These are phyloP conservation scores for Backusella westeae DNA, from an alignment of 192 early-diverging fungal genomes.

Conservation along the genomic window DNA sequence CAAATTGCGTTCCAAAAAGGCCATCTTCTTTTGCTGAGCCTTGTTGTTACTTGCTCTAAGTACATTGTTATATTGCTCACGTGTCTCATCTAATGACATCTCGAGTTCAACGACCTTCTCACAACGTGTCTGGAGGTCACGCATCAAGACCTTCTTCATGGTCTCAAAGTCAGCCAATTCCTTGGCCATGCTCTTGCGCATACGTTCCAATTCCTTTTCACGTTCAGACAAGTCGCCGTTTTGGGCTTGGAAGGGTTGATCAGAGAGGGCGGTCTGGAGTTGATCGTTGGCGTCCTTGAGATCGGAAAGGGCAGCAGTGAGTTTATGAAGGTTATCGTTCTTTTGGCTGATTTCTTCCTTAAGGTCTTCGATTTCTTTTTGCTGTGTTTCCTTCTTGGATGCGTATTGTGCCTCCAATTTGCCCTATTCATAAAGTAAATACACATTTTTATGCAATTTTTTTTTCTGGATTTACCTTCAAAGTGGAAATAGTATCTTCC, in stretches of 20 bases:
- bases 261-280: slow-evolving; percentile 39
- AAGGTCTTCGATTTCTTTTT: slow-evolving; percentile 76
- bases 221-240: slow-evolving; percentile 40
- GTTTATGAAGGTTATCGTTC: slow-evolving; percentile 68
- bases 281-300: slow-evolving; percentile 64
- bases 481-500: slow-evolving; percentile 79
- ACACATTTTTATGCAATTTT: background rate
- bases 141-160: slow-evolving; percentile 99
- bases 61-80: slow-evolving; percentile 91
- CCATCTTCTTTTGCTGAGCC: slow-evolving; percentile 93
- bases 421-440: slow-evolving; percentile 24
- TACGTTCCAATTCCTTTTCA: slow-evolving; percentile 77
- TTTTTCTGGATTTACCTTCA: slow-evolving; percentile 50
- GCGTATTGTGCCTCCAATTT: slow-evolving; percentile 88
- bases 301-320: slow-evolving; percentile 57
- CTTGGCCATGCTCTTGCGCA: slow-evolving; percentile 53
- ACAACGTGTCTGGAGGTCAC: slow-evolving; percentile 95
- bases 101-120: slow-evolving; percentile 98
- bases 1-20: slow-evolving; percentile 95
- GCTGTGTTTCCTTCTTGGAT: slow-evolving; percentile 73
- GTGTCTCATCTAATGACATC: slow-evolving; percentile 93
- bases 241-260: slow-evolving; percentile 11
- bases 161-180: slow-evolving; percentile 89
- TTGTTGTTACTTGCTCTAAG: slow-evolving; percentile 79
- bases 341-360: slow-evolving; percentile 68